A percentile compares a stretch with the other conserved stretches of the same genome.
Evolutionary conservation across 371 early-diverging fungal species (phyloP).

Genomic region (Coemansia sp.): DNA sequence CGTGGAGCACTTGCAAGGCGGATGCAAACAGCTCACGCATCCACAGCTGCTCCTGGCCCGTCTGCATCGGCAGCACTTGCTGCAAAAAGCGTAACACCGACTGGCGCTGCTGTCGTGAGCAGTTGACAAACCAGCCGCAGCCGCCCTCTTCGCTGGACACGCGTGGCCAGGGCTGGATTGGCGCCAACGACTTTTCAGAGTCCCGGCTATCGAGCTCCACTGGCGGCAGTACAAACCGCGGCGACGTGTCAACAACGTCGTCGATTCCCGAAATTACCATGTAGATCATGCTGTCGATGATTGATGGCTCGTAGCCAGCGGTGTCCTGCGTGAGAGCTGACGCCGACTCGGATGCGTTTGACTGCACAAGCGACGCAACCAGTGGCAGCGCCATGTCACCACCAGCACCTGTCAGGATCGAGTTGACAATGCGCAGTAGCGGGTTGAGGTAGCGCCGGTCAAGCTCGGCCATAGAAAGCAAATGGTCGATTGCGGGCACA

Average conservation of each 20-base stretch:
- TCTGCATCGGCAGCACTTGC: not conserved
- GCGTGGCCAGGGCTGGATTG: slow-evolving; percentile 21
- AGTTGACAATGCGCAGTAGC: slow-evolving; percentile 14
- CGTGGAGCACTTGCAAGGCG: not conserved
- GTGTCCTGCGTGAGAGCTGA: not conserved
- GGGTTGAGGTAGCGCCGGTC: slow-evolving; percentile 34
- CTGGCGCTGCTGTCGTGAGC: not conserved
- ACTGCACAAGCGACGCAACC: not conserved
- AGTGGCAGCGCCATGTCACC: not conserved
- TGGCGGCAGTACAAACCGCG: slow-evolving; percentile 4
- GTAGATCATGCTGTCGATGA: slow-evolving; percentile 22
- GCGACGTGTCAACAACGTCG: slow-evolving; percentile 25
- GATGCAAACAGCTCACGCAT: slow-evolving; percentile 1
- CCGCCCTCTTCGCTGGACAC: slow-evolving; percentile 32
- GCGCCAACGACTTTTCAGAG: not conserved
- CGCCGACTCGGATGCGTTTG: not conserved
- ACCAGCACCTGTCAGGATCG: not conserved
- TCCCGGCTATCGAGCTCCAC: not conserved
- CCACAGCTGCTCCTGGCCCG: not conserved
- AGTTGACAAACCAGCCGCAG: slow-evolving; percentile 37
- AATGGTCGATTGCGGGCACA: slow-evolving; percentile 18
- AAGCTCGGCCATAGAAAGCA: slow-evolving; percentile 14
- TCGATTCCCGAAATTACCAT: slow-evolving; percentile 30
- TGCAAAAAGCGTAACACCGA: not conserved
- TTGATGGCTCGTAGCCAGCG: not conserved